A percentile compares a stretch with the other conserved stretches of the same genome.
phyloP scores from a whole-genome alignment of 129 eudicot species.

The Flaveria linearis region DNA sequence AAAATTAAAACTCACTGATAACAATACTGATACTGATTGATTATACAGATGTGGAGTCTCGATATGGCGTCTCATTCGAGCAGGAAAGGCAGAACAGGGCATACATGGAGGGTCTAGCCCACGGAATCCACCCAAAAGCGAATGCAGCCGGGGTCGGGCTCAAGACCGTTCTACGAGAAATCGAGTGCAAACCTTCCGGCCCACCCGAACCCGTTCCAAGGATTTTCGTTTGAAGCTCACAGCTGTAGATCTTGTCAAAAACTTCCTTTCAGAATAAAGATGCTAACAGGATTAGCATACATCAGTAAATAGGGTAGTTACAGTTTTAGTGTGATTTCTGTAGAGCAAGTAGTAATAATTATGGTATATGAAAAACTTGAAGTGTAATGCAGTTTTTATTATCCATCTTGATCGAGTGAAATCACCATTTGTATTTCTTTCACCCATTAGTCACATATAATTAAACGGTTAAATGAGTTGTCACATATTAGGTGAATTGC shows the following conservation, averaged over 20 bases:
- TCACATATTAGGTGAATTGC: no score
- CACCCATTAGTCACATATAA: no score
- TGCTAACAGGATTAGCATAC: not conserved
- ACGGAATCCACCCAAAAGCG: slow-evolving; percentile 79
- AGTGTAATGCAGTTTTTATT: no score
- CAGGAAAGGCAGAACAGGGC: slow-evolving; percentile 70
- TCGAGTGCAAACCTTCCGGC: slow-evolving; percentile 56
- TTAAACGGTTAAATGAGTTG: no score
- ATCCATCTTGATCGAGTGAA: no score
- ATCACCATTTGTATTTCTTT: no score
- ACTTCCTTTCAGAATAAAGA: not conserved
- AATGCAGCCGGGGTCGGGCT: slow-evolving; percentile 75
- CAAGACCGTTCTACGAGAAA: slow-evolving; percentile 73
- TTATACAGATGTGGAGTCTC: slow-evolving; percentile 56
- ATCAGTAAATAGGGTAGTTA: no score
- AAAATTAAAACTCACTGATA: no score
- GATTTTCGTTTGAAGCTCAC: slow-evolving; percentile 55
- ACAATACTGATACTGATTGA: not conserved
- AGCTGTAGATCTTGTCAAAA: not conserved
- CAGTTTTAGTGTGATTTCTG: no score
- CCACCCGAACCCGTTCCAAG: slow-evolving; percentile 54
- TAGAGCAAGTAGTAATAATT: no score
- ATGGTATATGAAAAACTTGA: no score
- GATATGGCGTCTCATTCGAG: slow-evolving; percentile 46
- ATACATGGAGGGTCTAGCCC: slow-evolving; percentile 55